A percentile compares a stretch with the other conserved stretches of the same genome.
These are phyloP conservation scores for Colletotrichum somersetense DNA, from an alignment of 2,329 filamentous ascomycete genomes.

Conservation along the genomic window DNA sequence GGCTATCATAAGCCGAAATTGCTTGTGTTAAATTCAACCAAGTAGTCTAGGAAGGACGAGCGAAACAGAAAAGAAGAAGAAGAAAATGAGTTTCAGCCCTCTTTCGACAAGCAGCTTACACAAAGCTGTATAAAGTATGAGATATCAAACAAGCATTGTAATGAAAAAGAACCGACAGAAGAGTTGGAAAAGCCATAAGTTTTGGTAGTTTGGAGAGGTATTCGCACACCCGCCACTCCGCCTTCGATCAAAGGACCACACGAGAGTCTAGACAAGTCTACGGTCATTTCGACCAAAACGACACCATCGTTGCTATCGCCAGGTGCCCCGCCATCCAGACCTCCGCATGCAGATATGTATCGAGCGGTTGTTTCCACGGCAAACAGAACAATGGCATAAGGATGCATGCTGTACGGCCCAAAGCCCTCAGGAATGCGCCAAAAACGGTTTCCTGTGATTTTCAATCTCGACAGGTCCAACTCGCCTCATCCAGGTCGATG, in stretches of 20 bases:
- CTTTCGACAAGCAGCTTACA: neutral
- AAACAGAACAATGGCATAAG: neutral
- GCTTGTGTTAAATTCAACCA: neutral
- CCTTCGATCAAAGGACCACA: neutral
- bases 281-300: neutral
- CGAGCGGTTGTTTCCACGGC: slow-evolving; percentile 5
- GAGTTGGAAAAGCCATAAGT: neutral
- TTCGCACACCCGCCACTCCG: neutral
- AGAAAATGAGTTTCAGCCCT: neutral
- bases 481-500: neutral
- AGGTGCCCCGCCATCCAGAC: neutral
- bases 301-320: slow-evolving; percentile 1
- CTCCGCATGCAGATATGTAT: slow-evolving; percentile 19
- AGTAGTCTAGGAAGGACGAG: neutral
- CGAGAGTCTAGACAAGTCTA: neutral
- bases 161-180: neutral
- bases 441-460: neutral
- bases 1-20: neutral
- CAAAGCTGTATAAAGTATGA: neutral
- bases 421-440: neutral
- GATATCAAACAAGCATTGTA: neutral
- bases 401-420: too few relatives aligned
- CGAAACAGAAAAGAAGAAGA: neutral
- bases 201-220: neutral
- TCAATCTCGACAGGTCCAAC: too few relatives aligned